Conservation (phyloP, 176 grass and related monocot genomes). For the Oropetium thomaeum region DNA sequence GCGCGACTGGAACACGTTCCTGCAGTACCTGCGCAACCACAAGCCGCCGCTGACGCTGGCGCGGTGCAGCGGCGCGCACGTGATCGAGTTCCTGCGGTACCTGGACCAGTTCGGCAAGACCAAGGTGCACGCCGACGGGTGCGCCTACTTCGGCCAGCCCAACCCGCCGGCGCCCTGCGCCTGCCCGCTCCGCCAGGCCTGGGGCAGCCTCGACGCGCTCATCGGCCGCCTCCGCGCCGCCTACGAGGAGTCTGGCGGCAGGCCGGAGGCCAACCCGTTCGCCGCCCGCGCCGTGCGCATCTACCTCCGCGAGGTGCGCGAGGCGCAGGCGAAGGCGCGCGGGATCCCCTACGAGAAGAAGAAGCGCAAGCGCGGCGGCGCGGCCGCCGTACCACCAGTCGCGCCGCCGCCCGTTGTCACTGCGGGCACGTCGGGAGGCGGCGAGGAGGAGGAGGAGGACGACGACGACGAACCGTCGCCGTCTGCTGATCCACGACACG, state of each 20-base stretch:
- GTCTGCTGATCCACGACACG: background rate
- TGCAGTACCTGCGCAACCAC: slow-evolving; percentile 87
- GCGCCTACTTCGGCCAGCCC: background rate
- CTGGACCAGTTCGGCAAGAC: slow-evolving; percentile 99
- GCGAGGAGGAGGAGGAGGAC: slow-evolving; percentile 26
- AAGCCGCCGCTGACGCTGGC: slow-evolving; percentile 26
- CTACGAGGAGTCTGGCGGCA: background rate
- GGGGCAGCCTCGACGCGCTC: slow-evolving; percentile 15
- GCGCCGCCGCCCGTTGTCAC: slow-evolving; percentile 33
- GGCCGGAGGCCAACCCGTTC: background rate
- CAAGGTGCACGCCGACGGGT: slow-evolving; percentile 52
- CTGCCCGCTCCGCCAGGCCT: background rate
- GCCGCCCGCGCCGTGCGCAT: background rate
- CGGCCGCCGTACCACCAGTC: background rate
- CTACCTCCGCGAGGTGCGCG: background rate
- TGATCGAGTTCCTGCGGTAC: slow-evolving; percentile 88
- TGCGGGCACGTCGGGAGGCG: slow-evolving; percentile 35
- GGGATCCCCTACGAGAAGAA: slow-evolving; percentile 66
- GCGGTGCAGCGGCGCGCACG: slow-evolving; percentile 11
- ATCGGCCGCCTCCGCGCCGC: slow-evolving; percentile 13
- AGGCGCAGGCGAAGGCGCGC: background rate
- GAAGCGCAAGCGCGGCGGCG: slow-evolving; percentile 57
- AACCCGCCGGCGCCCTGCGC: background rate
- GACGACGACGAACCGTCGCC: slow-evolving; percentile 27
- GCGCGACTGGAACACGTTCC: slow-evolving; percentile 94